Evolutionary conservation across 495 filamentous ascomycete genomes (phyloP).

Genomic region (Penicillium cinerascens): DNA sequence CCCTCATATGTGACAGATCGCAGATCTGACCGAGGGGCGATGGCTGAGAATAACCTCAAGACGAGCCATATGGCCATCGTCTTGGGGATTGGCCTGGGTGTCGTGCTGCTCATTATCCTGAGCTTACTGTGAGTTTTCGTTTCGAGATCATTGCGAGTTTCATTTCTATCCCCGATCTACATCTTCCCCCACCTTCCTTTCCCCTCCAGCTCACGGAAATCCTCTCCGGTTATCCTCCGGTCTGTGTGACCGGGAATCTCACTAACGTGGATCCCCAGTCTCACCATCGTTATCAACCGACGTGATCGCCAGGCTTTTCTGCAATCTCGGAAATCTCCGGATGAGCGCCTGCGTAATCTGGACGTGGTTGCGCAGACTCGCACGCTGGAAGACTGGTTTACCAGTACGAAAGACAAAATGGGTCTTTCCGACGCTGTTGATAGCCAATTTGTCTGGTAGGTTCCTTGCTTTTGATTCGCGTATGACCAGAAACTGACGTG

Average conservation of each 20-base stretch:
- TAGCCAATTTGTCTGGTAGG: conserved; percentile 44
- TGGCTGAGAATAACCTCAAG: conserved; percentile 9
- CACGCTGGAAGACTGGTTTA: conserved; percentile 45
- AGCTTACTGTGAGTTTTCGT: conserved; percentile 33
- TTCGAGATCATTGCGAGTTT: not conserved
- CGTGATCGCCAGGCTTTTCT: conserved; percentile 26
- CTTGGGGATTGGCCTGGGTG: conserved; percentile 38
- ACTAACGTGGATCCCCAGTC: conserved; percentile 16
- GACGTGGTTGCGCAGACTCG: conserved; percentile 39
- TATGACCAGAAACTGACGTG: not conserved
- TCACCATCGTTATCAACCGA: conserved; percentile 39
- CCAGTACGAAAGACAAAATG: conserved; percentile 33
- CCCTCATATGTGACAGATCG: not conserved
- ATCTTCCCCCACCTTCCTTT: not conserved
- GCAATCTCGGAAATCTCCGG: conserved; percentile 25
- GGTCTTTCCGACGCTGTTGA: conserved; percentile 35
- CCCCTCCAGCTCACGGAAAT: not conserved
- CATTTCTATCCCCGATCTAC: not conserved
- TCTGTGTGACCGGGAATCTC: not conserved
- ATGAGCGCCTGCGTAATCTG: conserved; percentile 36
- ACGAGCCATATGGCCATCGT: conserved; percentile 38
- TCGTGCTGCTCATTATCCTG: conserved; percentile 33
- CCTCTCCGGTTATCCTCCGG: not conserved
- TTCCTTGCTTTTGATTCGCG: not conserved
- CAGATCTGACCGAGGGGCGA: not conserved